Evolutionary conservation across 306 rosid species (phyloP).

Genomic region (Erythrophleum fordii): DNA sequence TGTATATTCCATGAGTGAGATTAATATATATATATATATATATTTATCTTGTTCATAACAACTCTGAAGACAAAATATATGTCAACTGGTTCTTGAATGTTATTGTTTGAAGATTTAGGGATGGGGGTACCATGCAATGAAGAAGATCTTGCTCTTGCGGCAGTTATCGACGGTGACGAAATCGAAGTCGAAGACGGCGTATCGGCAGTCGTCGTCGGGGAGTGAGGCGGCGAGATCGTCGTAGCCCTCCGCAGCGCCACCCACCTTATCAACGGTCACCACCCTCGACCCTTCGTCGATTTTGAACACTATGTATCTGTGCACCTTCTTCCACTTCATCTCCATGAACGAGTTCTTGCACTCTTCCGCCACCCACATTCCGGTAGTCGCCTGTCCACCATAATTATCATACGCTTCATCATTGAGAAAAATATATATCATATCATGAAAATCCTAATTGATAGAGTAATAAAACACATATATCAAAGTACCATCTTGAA

Average conservation of each 20-base stretch:
- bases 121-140: constrained; percentile 62
- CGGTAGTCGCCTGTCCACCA: constrained; percentile 71
- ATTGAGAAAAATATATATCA: not conserved
- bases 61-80: too few species aligned
- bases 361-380: constrained; percentile 89
- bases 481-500: constrained; percentile 69
- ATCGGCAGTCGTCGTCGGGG: constrained; percentile 71
- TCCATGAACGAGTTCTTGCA: constrained; percentile 85
- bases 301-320: constrained; percentile 77
- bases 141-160: constrained; percentile 86
- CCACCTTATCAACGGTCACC: constrained; percentile 75
- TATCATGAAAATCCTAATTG: not conserved
- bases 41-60: too few species aligned
- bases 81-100: too few species aligned
- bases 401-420: not conserved
- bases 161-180: constrained; percentile 78
- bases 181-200: constrained; percentile 79
- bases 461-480: not conserved
- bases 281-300: constrained; percentile 70
- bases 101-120: too few species aligned
- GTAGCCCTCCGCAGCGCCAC: constrained; percentile 71
- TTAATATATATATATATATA: too few species aligned
- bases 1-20: too few species aligned
- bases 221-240: constrained; percentile 68
- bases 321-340: constrained; percentile 90